phyloP scores from a whole-genome alignment of 805 yeast species.

The Blastobotrys robertii region DNA sequence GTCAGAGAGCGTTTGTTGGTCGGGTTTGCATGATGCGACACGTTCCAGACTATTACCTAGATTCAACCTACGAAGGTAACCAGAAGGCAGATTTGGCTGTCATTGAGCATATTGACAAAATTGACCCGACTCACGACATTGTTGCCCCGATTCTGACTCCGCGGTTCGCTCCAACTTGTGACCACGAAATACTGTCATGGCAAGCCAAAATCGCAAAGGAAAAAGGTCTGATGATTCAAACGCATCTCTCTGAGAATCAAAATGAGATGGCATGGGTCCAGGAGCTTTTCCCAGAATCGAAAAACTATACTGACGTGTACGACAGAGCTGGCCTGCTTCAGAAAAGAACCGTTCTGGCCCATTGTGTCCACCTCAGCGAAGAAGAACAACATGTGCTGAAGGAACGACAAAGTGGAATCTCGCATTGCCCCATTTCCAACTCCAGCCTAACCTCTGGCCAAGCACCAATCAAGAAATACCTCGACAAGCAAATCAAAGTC shows the following conservation, averaged over 20 bases:
- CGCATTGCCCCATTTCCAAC: slow-evolving; percentile 92
- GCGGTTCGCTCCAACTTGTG: slow-evolving; percentile 85
- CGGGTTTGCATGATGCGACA: slow-evolving; percentile 89
- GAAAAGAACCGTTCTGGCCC: slow-evolving; percentile 72
- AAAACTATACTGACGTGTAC: slow-evolving; percentile 69
- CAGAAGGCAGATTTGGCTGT: slow-evolving; percentile 45
- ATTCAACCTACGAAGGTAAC: slow-evolving; percentile 47
- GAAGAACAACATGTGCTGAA: slow-evolving; percentile 54
- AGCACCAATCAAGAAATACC: slow-evolving; percentile 64
- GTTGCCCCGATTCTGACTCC: slow-evolving; percentile 82
- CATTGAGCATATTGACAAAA: slow-evolving; percentile 42
- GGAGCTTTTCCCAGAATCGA: slow-evolving; percentile 60
- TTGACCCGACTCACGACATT: slow-evolving; percentile 43
- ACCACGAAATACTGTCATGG: slow-evolving; percentile 48
- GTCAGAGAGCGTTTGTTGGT: slow-evolving; percentile 87
- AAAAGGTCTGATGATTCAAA: slow-evolving; percentile 59
- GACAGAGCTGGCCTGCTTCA: slow-evolving; percentile 50
- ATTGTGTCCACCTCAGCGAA: slow-evolving; percentile 67
- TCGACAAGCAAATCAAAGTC: slow-evolving; percentile 60
- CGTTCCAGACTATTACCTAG: slow-evolving; percentile 58
- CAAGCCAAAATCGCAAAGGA: slow-evolving; percentile 50
- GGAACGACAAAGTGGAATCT: slow-evolving; percentile 52
- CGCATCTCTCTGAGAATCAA: slow-evolving; percentile 80
- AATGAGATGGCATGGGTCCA: slow-evolving; percentile 67
- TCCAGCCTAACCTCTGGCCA: slow-evolving; percentile 85